Conservation (phyloP, 2,329 filamentous ascomycete genomes). For the Aspergillus fijiensis region DNA sequence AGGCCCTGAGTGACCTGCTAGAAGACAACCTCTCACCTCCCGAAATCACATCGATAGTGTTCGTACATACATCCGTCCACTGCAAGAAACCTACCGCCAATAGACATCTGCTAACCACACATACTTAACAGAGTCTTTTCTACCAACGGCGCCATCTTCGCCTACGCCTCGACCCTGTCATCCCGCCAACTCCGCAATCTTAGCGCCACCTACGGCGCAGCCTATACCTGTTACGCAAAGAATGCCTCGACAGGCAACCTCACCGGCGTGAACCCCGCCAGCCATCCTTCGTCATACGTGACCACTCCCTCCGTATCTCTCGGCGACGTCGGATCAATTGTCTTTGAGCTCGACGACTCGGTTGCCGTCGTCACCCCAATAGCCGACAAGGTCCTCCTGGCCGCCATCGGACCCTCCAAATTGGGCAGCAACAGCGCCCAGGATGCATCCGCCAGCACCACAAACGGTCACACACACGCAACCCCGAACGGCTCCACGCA, state of each 20-base stretch:
- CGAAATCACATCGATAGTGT: slow-evolving; percentile 47
- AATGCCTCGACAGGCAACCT: slow-evolving; percentile 42
- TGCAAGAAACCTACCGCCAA: neutral
- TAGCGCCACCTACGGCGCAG: slow-evolving; percentile 45
- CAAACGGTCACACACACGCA: slow-evolving; percentile 11
- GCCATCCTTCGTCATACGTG: slow-evolving; percentile 45
- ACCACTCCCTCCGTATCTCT: slow-evolving; percentile 43
- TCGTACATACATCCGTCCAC: slow-evolving; percentile 9
- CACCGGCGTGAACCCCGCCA: slow-evolving; percentile 44
- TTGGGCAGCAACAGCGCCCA: slow-evolving; percentile 15
- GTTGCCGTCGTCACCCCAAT: slow-evolving; percentile 45
- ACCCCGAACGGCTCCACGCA: slow-evolving; percentile 7
- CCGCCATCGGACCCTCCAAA: slow-evolving; percentile 41
- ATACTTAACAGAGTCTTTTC: slow-evolving; percentile 38
- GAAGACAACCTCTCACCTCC: slow-evolving; percentile 46
- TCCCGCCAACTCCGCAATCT: slow-evolving; percentile 43
- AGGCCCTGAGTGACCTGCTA: slow-evolving; percentile 42
- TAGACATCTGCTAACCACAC: slow-evolving; percentile 6
- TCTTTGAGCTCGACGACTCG: slow-evolving; percentile 43
- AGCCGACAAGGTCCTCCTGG: slow-evolving; percentile 45
- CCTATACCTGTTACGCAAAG: slow-evolving; percentile 45
- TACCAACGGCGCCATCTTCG: slow-evolving; percentile 46
- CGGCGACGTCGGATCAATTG: slow-evolving; percentile 46
- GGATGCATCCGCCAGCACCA: slow-evolving; percentile 1
- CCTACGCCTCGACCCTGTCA: slow-evolving; percentile 41